These are phyloP conservation scores for Ensete glaucum DNA, from an alignment of 176 grass and related monocot species.

Conservation along the genomic window DNA sequence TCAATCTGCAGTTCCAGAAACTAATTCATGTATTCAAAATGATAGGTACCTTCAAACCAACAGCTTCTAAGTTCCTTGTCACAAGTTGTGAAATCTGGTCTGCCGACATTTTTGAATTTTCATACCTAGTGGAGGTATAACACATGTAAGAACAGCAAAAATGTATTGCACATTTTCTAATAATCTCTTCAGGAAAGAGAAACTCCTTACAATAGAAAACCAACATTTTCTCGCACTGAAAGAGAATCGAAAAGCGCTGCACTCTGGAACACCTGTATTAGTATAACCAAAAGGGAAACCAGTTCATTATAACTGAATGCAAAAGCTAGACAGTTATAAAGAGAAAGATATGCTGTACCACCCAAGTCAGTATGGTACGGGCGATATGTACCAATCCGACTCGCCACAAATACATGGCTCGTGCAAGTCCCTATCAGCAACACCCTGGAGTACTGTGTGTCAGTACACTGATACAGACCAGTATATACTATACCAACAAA, in stretches of 20 bases:
- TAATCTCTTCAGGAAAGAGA: constrained; percentile 17
- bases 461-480: too few relatives aligned
- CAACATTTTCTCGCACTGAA: constrained; percentile 92
- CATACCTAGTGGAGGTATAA: constrained; percentile 55
- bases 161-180: constrained; percentile 11
- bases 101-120: constrained; percentile 66
- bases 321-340: constrained; percentile 4
- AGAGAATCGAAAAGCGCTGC: constrained; percentile 94
- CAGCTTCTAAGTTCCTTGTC: constrained; percentile 69
- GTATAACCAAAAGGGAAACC: background rate
- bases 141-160: constrained; percentile 15
- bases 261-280: constrained; percentile 87
- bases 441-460: too few relatives aligned
- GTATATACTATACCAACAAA: too few relatives aligned
- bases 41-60: constrained; percentile 77
- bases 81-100: constrained; percentile 64
- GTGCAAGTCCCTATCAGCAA: too few relatives aligned
- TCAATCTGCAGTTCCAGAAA: background rate
- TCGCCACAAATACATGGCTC: too few relatives aligned
- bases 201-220: constrained; percentile 82
- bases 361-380: too few relatives aligned
- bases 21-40: background rate
- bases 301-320: background rate
- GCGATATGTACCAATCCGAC: too few relatives aligned
- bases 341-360: background rate